phyloP scores from a whole-genome alignment of 2,329 filamentous ascomycete genomes.

The Cryphonectria parasitica region DNA sequence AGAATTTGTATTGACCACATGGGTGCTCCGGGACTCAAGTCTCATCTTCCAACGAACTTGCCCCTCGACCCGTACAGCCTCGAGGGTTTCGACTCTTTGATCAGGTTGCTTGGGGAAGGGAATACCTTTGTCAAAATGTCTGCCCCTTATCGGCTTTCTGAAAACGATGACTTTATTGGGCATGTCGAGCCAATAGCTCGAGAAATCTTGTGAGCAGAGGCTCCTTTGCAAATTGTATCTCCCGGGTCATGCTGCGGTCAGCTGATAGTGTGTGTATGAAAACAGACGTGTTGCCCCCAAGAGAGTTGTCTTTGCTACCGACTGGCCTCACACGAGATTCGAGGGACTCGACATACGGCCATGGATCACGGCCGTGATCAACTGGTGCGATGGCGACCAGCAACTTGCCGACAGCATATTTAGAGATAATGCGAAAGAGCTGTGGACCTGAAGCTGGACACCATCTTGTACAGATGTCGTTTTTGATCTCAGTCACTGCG shows the following conservation, averaged over 20 bases:
- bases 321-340: conserved; percentile 53
- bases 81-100: conserved; percentile 23
- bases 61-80: conserved; percentile 26
- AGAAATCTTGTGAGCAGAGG: conserved; percentile 20
- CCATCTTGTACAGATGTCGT: background rate
- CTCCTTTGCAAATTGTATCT: background rate
- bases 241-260: background rate
- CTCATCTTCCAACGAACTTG: conserved; percentile 15
- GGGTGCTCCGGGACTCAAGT: conserved; percentile 30
- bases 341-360: conserved; percentile 59
- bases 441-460: conserved; percentile 41
- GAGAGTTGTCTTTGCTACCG: conserved; percentile 33
- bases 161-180: conserved; percentile 30
- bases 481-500: conserved; percentile 5
- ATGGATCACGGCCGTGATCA: conserved; percentile 57
- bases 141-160: conserved; percentile 35
- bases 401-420: conserved; percentile 55
- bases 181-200: conserved; percentile 33
- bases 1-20: conserved; percentile 36
- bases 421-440: conserved; percentile 56
- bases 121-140: conserved; percentile 36
- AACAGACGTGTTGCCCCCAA: conserved; percentile 15
- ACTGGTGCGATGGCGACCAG: conserved; percentile 53
- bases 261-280: background rate
- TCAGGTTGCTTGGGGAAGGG: conserved; percentile 25